Base-by-base conservation (phyloP, 2,329 filamentous ascomycete genomes). In the Helicocarpus griseus region DNA sequence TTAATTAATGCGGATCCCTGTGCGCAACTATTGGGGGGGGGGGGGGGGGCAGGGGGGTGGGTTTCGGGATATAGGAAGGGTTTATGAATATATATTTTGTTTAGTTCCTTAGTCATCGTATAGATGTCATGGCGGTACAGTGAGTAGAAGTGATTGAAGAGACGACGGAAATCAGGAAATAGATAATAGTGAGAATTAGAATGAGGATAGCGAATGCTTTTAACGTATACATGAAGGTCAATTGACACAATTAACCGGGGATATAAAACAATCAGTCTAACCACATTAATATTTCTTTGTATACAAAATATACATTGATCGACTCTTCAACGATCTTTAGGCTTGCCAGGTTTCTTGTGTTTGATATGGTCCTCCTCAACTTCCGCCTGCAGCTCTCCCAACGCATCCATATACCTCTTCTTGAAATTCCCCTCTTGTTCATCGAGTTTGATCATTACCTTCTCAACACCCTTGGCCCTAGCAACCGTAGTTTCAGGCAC, bases 381-480 rank as follows among this genome's bases (percentile, higher is more conserved):
- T 53, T 71, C 68, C 53, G 60, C 58, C 55, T 69, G 68, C 14
- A 72, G 60, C 28, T 58, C 54, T n/a, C 66, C 63, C 53, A 72
- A 48, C 5, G 69, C 68, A 41, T 56, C 55, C 13, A 53, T 56
- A 54, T 70, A 72, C 46, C 59, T 63, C 9, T 56, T 54, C 55
- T 65, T 62, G 17, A 68, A 48, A 26, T 62, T 57, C 52, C 57
- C 56, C 45, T 61, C 54, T 39, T 61, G 33, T 11, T 38, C 54
- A 8, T 65, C 60, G 17, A 61, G 43, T 50, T 65, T 68, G 40
- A 69, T 50, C 7, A 58, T 54, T n/a, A 67, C 57, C 39, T 61
- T 63, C 28, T 65, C 60, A 2, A 69, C 59, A 43, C 59, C 57
- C 2, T 55, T 53, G 0, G 57, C 56, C 13, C 67, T 58, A 2